Evolutionary conservation across 257 asterid species (phyloP), one percentile per base, ranked within the genome.

Genomic region (Solanum gandarillasii): DNA sequence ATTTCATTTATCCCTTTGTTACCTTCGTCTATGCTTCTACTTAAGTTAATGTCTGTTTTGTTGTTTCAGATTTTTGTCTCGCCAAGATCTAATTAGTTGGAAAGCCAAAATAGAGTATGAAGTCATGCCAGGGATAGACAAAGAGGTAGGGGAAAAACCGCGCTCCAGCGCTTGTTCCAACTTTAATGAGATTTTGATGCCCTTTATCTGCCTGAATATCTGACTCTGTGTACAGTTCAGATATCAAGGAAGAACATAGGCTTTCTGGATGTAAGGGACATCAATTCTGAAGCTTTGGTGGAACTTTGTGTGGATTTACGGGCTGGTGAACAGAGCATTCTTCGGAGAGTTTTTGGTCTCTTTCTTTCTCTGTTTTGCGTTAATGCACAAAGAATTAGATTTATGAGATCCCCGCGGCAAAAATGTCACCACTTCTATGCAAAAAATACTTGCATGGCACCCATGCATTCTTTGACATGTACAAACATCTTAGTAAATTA

Each of bases 221-320:
- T 91, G 92, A 91, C 92, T 92, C 94, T 94, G 92, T 92, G 93
- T 93, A 95, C 99, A 96, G 99, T 95, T 93, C 98, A 97, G 99
- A 93, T 95, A 91, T 95, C 98, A 90, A 95, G 93, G 95, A 92
- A 89, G 93, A 93, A 90, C 91, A 90, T 95, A 87, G 98, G 95
- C 84, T 95, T 97, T 94, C 98, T 96, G 52, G 99, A 97, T 88
- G 94, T 85, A 86, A 97, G 92, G 92, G 96, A 90, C 75, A 92
- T 95, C 67, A 89, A 92, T 81, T 88, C 96, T 60, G 95, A 95
- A 62, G 98, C 92, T 46, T 78, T 93, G 73, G 75, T 87, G 72
- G 98, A 93, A 86, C 91, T 97, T 91, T 93, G 89, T 86, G 81
- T 87, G 89, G 99, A 97, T 89, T 86, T 91, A 87, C 91, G 86